A percentile compares a stretch with the other conserved stretches of the same genome.
These are phyloP conservation scores for Kodamaea hsintzibuensis DNA, from an alignment of 805 yeast genomes.

Conservation along the genomic window DNA sequence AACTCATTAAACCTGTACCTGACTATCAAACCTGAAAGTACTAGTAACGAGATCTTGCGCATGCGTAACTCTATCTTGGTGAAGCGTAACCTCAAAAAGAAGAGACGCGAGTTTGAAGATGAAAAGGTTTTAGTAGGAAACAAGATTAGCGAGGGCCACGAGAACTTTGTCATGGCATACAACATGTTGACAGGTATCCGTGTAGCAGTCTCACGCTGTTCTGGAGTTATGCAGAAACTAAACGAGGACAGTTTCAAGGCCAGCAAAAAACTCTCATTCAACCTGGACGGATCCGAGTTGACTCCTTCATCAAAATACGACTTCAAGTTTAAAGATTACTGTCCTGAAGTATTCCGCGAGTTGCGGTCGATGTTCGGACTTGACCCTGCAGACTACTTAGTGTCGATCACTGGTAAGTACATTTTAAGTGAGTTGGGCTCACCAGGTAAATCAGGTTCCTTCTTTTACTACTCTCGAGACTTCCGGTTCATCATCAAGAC, in stretches of 20 bases:
- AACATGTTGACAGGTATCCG: constrained; percentile 97
- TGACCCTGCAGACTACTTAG: constrained; percentile 94
- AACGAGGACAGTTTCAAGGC: constrained; percentile 68
- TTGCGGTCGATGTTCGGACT: constrained; percentile 76
- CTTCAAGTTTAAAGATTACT: constrained; percentile 94
- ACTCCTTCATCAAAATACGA: constrained; percentile 95
- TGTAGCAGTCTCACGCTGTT: constrained; percentile 89
- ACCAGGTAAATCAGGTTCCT: constrained; percentile 96
- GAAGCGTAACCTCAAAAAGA: constrained; percentile 45
- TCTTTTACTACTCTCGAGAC: constrained; percentile 92
- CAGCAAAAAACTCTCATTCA: constrained; percentile 82
- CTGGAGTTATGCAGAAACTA: constrained; percentile 77
- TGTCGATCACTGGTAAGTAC: constrained; percentile 90
- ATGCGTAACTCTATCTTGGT: constrained; percentile 50
- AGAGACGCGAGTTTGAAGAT: constrained; percentile 47
- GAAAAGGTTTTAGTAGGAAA: constrained; percentile 71
- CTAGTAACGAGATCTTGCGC: constrained; percentile 46
- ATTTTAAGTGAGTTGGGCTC: constrained; percentile 89
- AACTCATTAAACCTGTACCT: not conserved
- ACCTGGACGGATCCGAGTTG: constrained; percentile 79
- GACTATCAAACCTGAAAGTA: constrained; percentile 21
- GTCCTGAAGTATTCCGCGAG: constrained; percentile 92
- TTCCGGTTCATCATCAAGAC: constrained; percentile 94
- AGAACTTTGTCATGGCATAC: constrained; percentile 89
- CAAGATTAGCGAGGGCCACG: constrained; percentile 89